These are phyloP conservation scores for Pseudozyma sp. DNA, from an alignment of 1,284 basidiomycete species.

Conservation along the genomic window DNA sequence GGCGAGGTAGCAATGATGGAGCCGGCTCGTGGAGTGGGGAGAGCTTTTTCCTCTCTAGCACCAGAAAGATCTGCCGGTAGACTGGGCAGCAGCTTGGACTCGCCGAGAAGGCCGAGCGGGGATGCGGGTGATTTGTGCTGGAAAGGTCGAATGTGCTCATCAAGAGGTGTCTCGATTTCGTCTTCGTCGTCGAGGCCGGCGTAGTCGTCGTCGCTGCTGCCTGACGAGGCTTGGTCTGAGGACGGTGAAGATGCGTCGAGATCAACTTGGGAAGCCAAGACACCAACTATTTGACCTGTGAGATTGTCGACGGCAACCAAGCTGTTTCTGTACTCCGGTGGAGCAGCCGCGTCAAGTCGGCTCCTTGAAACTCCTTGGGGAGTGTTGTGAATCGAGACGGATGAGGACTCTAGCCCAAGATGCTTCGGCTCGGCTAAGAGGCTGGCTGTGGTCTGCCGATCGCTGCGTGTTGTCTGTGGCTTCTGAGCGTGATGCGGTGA, in stretches of 20 bases:
- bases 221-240: neutral
- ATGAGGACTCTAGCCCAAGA: constrained; percentile 20
- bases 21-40: constrained; percentile 16
- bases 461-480: neutral
- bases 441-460: no score
- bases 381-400: constrained; percentile 11
- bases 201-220: constrained; percentile 11
- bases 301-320: constrained; percentile 58
- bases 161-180: constrained; percentile 24
- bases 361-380: constrained; percentile 14
- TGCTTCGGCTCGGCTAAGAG: constrained; percentile 6
- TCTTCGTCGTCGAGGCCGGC: constrained; percentile 11
- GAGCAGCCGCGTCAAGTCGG: constrained; percentile 1
- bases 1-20: constrained; percentile 15
- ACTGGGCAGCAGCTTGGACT: neutral
- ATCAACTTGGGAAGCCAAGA: constrained; percentile 48
- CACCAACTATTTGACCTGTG: constrained; percentile 53
- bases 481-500: neutral
- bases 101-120: constrained; percentile 1
- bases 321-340: constrained; percentile 46
- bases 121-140: neutral
- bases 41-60: neutral
- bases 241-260: constrained; percentile 10
- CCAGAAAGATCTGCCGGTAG: neutral
- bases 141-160: constrained; percentile 11